These are phyloP conservation scores for Penicillium samsonianum DNA, from an alignment of 495 filamentous ascomycete genomes.

Conservation along the genomic window DNA sequence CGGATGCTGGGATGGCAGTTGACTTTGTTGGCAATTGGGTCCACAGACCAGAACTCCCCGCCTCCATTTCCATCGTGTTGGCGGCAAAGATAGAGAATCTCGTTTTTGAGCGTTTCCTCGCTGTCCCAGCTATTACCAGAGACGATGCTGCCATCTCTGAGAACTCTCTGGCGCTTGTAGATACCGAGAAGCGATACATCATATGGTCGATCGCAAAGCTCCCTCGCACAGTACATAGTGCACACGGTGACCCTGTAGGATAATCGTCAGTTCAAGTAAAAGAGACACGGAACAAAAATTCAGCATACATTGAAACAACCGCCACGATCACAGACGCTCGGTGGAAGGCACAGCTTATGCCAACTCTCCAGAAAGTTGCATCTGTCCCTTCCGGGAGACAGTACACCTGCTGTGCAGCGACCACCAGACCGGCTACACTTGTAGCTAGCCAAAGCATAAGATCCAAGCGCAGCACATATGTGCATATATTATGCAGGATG, in stretches of 20 bases:
- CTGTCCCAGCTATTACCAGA: constrained; percentile 45
- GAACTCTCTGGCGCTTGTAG: constrained; percentile 27
- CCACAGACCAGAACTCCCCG: constrained; percentile 34
- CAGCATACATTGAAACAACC: constrained; percentile 41
- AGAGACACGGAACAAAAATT: neutral
- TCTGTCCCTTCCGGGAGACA: constrained; percentile 36
- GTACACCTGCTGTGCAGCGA: constrained; percentile 41
- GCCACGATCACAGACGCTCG: constrained; percentile 40
- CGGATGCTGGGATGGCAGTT: constrained; percentile 37
- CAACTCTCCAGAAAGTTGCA: constrained; percentile 41
- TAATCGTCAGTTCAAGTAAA: constrained; percentile 11
- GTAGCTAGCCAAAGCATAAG: constrained; percentile 45
- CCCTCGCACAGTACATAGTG: constrained; percentile 43
- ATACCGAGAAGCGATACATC: constrained; percentile 46
- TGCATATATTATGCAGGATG: constrained; percentile 40
- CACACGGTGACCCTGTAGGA: constrained; percentile 38
- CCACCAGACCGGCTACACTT: constrained; percentile 44
- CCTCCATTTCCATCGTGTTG: constrained; percentile 36
- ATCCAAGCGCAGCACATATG: constrained; percentile 40
- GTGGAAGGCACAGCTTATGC: constrained; percentile 46
- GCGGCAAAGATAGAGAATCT: constrained; percentile 44
- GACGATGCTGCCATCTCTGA: constrained; percentile 38
- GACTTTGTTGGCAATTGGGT: constrained; percentile 35
- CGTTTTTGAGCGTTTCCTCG: constrained; percentile 44
- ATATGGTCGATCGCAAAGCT: constrained; percentile 46